phyloP scores from a whole-genome alignment of 345 rosid genomes.

The Euphorbia tirucalli region DNA sequence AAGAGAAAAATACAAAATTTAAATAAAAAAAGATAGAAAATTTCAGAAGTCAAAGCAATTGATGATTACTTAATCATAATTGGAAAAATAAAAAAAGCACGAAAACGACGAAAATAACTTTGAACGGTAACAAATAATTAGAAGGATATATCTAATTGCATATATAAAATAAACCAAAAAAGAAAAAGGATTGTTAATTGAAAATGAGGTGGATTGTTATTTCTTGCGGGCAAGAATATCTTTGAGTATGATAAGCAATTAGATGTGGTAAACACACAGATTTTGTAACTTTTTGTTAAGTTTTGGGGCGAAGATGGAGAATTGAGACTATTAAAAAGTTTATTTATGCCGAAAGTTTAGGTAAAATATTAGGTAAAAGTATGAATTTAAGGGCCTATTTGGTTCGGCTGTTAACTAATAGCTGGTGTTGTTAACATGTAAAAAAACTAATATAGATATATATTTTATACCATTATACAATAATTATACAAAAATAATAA shows the following conservation, averaged over 20 bases:
- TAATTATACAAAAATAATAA: no score
- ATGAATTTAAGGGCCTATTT: background rate
- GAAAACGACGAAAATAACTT: background rate
- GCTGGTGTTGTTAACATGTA: no score
- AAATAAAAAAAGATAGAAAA: background rate
- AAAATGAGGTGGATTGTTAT: slow-evolving; percentile 6
- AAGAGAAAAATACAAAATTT: background rate
- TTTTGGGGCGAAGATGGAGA: no score
- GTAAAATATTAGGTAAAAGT: slow-evolving; percentile 35
- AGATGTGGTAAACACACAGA: background rate
- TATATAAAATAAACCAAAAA: background rate
- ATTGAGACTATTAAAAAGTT: slow-evolving; percentile 6
- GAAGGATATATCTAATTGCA: background rate
- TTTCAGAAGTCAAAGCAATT: background rate
- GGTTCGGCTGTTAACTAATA: no score
- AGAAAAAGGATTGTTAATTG: background rate
- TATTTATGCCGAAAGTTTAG: slow-evolving; percentile 34
- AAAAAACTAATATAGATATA: no score
- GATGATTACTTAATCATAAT: background rate
- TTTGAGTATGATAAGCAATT: background rate
- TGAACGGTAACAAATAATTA: slow-evolving; percentile 1
- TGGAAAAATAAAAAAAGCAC: background rate
- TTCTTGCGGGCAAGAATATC: slow-evolving; percentile 33
- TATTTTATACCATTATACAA: no score
- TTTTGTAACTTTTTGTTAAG: background rate